Evolutionary conservation across 208 protist species (phyloP).

Genomic region (Crithidia sp.): DNA sequence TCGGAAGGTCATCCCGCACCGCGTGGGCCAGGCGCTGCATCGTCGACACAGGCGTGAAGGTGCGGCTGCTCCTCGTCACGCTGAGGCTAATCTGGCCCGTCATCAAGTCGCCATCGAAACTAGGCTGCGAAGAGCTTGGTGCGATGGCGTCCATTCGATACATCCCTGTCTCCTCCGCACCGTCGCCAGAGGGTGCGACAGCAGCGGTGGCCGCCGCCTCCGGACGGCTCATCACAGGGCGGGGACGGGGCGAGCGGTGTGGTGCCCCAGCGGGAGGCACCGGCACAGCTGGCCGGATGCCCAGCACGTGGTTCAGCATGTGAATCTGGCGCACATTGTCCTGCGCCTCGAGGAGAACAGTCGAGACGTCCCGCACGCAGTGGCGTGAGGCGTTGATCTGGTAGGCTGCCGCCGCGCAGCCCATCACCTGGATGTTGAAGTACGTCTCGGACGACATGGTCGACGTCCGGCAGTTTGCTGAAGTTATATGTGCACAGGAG

Average conservation of each 20-base stretch:
- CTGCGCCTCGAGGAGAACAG: slow-evolving; percentile 26
- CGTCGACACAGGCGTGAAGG: slow-evolving; percentile 15
- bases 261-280: neutral
- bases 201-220: neutral
- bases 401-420: slow-evolving; percentile 17
- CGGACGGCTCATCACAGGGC: neutral
- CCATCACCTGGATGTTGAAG: slow-evolving; percentile 19
- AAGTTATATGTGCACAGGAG: neutral
- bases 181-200: neutral
- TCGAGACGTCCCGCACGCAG: slow-evolving; percentile 24
- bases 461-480: neutral
- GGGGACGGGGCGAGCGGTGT: neutral
- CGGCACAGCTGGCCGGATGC: neutral
- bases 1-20: slow-evolving; percentile 1
- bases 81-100: neutral
- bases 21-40: slow-evolving; percentile 13
- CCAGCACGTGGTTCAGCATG: slow-evolving; percentile 19
- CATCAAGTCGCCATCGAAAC: neutral
- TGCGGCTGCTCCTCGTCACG: neutral
- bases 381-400: slow-evolving; percentile 7
- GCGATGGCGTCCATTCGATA: neutral
- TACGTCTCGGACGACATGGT: slow-evolving; percentile 14
- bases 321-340: slow-evolving; percentile 34
- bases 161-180: neutral
- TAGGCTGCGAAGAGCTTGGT: neutral